Percentiles rank a stretch among this genome's conserved stretches.
Conservation (phyloP, 1,284 basidiomycete genomes). For the Fomitopsis pinicola region DNA sequence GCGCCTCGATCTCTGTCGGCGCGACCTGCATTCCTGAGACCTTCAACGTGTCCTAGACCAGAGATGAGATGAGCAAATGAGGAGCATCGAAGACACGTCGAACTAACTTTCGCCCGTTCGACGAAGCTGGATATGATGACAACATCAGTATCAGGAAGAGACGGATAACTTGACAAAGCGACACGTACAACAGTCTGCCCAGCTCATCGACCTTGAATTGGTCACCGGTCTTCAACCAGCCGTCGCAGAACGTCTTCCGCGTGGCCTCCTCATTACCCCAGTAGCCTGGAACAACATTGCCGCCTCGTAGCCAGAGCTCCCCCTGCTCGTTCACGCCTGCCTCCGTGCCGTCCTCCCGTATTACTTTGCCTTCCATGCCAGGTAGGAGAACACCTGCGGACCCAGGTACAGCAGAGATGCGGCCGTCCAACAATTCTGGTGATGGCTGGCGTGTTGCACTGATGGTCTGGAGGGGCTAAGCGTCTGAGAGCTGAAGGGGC, state of each 20-base stretch:
- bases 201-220: constrained; percentile 54
- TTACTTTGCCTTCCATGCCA: constrained; percentile 56
- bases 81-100: neutral
- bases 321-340: constrained; percentile 56
- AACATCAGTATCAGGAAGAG: neutral
- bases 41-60: constrained; percentile 60
- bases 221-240: constrained; percentile 75
- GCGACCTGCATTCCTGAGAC: constrained; percentile 73
- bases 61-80: neutral
- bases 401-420: constrained; percentile 32
- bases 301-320: constrained; percentile 56
- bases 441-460: constrained; percentile 41
- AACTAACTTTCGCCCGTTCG: constrained; percentile 51
- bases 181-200: constrained; percentile 61
- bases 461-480: constrained; percentile 44
- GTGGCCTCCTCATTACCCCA: constrained; percentile 67
- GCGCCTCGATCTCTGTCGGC: constrained; percentile 67
- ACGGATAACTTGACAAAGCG: neutral
- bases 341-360: constrained; percentile 57
- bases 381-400: constrained; percentile 58
- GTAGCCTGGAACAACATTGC: constrained; percentile 59
- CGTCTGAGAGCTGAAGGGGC: neutral
- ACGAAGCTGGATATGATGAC: constrained; percentile 39
- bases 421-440: constrained; percentile 43
- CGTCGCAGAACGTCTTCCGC: constrained; percentile 56